Conservation (phyloP, 1,284 basidiomycete genomes). For the Ustilago cynodontis region DNA sequence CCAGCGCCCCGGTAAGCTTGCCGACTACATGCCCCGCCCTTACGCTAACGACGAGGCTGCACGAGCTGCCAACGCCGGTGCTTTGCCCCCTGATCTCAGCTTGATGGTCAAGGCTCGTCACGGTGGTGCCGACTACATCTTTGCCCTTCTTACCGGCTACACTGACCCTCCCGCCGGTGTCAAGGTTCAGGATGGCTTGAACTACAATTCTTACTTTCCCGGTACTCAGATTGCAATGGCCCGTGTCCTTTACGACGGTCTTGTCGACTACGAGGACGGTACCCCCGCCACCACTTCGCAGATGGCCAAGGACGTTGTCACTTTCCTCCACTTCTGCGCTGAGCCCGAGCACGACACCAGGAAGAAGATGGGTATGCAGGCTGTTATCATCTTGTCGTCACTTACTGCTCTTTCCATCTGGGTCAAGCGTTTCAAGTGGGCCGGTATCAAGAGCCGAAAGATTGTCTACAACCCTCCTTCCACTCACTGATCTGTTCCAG, state of each 20-base stretch:
- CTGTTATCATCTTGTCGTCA: conserved; percentile 58
- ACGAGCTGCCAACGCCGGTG: conserved; percentile 91
- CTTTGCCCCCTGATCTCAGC: conserved; percentile 95
- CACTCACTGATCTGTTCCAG: conserved; percentile 26
- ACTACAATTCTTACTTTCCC: conserved; percentile 71
- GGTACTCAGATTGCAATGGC: conserved; percentile 92
- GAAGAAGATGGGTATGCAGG: conserved; percentile 88
- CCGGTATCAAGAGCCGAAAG: conserved; percentile 63
- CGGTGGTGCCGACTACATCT: conserved; percentile 95
- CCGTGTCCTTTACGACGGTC: conserved; percentile 89
- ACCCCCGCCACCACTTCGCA: conserved; percentile 98
- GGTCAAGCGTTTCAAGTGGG: conserved; percentile 67
- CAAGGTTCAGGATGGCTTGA: conserved; percentile 80
- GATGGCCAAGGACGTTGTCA: conserved; percentile 98
- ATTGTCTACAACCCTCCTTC: conserved; percentile 64
- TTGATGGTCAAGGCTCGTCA: conserved; percentile 99
- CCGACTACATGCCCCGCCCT: conserved; percentile 95
- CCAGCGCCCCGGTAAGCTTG: conserved; percentile 94
- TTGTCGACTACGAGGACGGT: conserved; percentile 73
- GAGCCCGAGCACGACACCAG: conserved; percentile 98
- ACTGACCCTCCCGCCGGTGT: conserved; percentile 96
- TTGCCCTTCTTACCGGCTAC: conserved; percentile 96
- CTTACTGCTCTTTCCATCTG: conserved; percentile 61
- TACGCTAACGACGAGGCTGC: conserved; percentile 99
- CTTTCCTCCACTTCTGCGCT: conserved; percentile 80